Percentiles rank a stretch among this genome's conserved stretches.
These are phyloP conservation scores for Theileria orientalis DNA, from an alignment of 169 alveolate species.

Conservation along the genomic window DNA sequence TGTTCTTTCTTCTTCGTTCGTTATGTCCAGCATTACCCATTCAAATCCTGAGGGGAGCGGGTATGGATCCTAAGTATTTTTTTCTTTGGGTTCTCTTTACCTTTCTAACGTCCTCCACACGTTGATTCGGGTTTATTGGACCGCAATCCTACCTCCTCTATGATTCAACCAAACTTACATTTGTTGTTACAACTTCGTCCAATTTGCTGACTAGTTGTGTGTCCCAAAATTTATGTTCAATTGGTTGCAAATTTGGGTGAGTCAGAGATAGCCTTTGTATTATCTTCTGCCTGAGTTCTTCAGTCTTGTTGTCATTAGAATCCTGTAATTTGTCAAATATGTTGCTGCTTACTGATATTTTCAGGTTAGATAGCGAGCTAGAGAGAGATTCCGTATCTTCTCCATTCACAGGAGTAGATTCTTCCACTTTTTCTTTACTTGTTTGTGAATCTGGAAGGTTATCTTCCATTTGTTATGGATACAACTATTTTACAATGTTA, in stretches of 20 bases:
- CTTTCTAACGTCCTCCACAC: slow-evolving; percentile 24
- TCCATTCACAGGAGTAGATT: too few relatives aligned
- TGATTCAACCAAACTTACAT: slow-evolving; percentile 12
- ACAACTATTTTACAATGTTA: too few relatives aligned
- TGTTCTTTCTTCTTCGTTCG: slow-evolving; percentile 71
- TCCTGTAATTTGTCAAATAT: neutral
- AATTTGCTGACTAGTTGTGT: slow-evolving; percentile 93
- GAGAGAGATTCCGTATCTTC: too few relatives aligned
- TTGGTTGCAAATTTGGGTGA: too few relatives aligned
- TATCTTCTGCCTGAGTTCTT: too few relatives aligned
- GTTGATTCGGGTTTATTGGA: slow-evolving; percentile 28
- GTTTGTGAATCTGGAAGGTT: too few relatives aligned
- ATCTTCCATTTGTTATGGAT: too few relatives aligned
- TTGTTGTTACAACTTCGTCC: slow-evolving; percentile 69
- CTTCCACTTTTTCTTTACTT: too few relatives aligned
- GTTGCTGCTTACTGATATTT: neutral
- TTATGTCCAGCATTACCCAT: slow-evolving; percentile 89
- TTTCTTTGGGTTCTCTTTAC: neutral
- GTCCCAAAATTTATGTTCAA: slow-evolving; percentile 92
- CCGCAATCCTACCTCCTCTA: slow-evolving; percentile 36
- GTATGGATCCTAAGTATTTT: slow-evolving; percentile 11
- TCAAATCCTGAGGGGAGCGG: slow-evolving; percentile 88
- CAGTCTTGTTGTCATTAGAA: too few relatives aligned
- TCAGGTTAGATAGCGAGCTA: too few relatives aligned
- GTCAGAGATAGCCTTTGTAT: too few relatives aligned